These are phyloP conservation scores for Ganoderma resinaceum DNA, from an alignment of 1,284 basidiomycete species.

Conservation along the genomic window DNA sequence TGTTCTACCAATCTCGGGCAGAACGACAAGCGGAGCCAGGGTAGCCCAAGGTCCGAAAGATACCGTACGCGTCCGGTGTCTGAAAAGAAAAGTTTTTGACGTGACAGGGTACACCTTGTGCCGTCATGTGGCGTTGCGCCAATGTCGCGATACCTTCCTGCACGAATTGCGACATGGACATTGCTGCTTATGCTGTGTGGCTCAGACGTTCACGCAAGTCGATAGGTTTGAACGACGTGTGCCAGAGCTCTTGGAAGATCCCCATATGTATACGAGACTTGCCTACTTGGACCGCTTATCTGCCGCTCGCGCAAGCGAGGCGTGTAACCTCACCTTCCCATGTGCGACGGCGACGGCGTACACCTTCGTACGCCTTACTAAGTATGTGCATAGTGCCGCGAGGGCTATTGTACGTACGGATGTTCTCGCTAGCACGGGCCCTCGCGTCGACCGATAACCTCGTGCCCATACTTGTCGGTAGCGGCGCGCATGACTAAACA, in stretches of 20 bases:
- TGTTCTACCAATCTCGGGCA: neutral
- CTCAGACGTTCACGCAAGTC: neutral
- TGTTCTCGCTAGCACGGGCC: neutral
- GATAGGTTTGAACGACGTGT: neutral
- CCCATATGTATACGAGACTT: neutral
- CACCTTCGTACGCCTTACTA: slow-evolving; percentile 7
- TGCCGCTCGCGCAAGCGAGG: slow-evolving; percentile 6
- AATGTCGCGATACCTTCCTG: neutral
- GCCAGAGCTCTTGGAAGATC: neutral
- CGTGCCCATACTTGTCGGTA: slow-evolving; percentile 23
- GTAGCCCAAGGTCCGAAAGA: neutral
- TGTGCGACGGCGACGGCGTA: neutral
- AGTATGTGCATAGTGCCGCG: slow-evolving; percentile 7
- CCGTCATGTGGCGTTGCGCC: neutral
- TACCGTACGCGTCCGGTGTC: neutral
- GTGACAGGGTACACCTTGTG: neutral
- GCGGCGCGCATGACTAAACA: slow-evolving; percentile 11
- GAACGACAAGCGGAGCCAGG: neutral
- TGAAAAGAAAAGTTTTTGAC: neutral
- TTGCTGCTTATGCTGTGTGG: neutral
- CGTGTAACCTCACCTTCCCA: neutral
- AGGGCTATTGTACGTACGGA: neutral
- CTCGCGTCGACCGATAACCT: slow-evolving; percentile 28
- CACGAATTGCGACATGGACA: neutral
- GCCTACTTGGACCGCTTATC: neutral